Base-by-base conservation (phyloP, 306 rosid species). In the Leucaena leucocephala region DNA sequence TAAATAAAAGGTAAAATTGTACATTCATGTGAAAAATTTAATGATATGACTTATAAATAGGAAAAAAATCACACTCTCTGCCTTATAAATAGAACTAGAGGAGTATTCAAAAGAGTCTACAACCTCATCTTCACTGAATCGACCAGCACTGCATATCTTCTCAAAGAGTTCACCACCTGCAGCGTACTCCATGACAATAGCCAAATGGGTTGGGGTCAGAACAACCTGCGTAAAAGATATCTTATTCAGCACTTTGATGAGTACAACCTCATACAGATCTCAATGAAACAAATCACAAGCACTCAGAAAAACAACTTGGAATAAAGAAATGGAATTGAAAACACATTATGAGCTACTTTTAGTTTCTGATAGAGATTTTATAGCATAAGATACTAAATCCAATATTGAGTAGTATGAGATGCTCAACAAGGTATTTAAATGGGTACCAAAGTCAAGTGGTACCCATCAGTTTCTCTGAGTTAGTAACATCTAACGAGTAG, bases 51-150 rank as follows among this genome's bases (percentile, higher is more conserved):
- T 27, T 27, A 27, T 27, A 27, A 27, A 27, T 27, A 27, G 27
- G 27, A 27, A 27, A 27, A 27, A 27, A 27, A 27, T 0, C 0
- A 27, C 27, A 27, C 27, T 27, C 27, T 27, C 27, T 27, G 0
- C 27, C 27, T 27, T 27, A 27, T 27, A 27, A 27, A 27, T 27
- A 27, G 27, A 27, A 27, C 27, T 27, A 27, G 27, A 27, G 27
- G 27, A 27, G 27, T 27, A 27, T 27, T 27, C 27, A 27, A 27
- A 40, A 48, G 63, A 73, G 74, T 79, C 55, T 55, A 63, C 68
- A 45, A 96, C 99, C 97, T 96, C 99, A 35, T 96, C 99, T 89
- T 96, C 99, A 8, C 99, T 96, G 83, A 96, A 96, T 81, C 99
- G 88, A 69, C 99, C 99, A 33, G 99, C 99, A 15, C 81, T 90